Percentiles rank a stretch among this genome's conserved stretches.
These are phyloP conservation scores for Beta macrorhiza DNA, from an alignment of 179 eudicot genomes.

Conservation along the genomic window DNA sequence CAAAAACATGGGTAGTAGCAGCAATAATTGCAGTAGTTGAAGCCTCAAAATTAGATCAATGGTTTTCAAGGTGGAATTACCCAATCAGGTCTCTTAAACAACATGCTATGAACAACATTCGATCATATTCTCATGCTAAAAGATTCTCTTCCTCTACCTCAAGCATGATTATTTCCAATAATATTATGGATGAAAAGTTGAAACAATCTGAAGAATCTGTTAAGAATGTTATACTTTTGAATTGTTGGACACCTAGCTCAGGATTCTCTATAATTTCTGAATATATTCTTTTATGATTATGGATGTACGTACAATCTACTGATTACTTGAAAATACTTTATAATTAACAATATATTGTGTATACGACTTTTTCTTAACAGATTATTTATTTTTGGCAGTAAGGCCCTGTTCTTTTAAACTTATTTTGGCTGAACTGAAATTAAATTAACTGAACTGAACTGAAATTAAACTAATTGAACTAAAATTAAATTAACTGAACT, in stretches of 20 bases:
- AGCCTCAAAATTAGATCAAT: slow-evolving; percentile 20
- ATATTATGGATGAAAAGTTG: slow-evolving; percentile 7
- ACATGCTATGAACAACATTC: slow-evolving; percentile 7
- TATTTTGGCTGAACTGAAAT: too few relatives aligned
- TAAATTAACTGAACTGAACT: too few relatives aligned
- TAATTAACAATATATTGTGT: too few relatives aligned
- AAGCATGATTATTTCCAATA: background rate
- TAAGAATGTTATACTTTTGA: slow-evolving; percentile 27
- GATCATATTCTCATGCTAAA: slow-evolving; percentile 22
- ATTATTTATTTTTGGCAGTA: too few relatives aligned
- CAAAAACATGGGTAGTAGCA: background rate
- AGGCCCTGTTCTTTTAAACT: too few relatives aligned
- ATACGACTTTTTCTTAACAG: too few relatives aligned
- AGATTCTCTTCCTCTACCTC: background rate
- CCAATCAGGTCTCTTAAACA: slow-evolving; percentile 9
- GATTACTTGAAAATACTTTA: too few relatives aligned
- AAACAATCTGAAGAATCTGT: slow-evolving; percentile 24
- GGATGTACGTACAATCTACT: too few relatives aligned
- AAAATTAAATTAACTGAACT: too few relatives aligned
- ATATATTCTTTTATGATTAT: too few relatives aligned
- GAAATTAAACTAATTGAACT: too few relatives aligned
- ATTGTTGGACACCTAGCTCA: background rate
- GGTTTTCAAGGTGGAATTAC: slow-evolving; percentile 25
- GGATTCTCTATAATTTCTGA: too few relatives aligned
- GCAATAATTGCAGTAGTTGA: slow-evolving; percentile 23